These are phyloP conservation scores for Barbatosphaeria neglecta DNA, from an alignment of 495 filamentous ascomycete genomes.

Conservation along the genomic window DNA sequence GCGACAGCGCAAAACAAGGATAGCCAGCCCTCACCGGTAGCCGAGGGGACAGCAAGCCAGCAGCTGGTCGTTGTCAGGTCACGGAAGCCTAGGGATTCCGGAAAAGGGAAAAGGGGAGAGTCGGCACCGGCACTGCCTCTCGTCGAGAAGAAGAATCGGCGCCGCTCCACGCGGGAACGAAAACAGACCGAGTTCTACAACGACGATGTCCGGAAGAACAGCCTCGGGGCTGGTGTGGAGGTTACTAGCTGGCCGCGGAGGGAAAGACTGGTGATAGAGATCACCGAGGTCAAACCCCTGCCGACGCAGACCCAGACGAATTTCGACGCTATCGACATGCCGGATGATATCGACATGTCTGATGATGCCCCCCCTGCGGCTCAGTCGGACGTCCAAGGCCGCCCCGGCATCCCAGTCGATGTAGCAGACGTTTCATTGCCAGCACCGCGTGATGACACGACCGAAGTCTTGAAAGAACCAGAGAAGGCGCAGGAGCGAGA, in stretches of 20 bases:
- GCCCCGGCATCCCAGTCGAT: too few species aligned
- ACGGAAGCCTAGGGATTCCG: neutral
- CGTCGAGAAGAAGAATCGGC: neutral
- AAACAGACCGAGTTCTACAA: neutral
- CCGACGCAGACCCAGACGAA: slow-evolving; percentile 6
- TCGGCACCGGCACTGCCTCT: too few species aligned
- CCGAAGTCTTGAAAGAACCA: neutral
- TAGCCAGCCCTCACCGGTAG: neutral
- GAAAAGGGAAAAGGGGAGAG: neutral
- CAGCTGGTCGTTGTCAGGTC: neutral
- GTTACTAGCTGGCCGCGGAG: neutral
- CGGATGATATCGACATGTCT: too few species aligned
- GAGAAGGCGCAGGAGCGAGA: neutral
- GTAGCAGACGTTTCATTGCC: too few species aligned
- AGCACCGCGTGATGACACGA: neutral
- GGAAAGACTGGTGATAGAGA: slow-evolving; percentile 1
- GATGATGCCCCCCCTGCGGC: neutral
- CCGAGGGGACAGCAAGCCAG: neutral
- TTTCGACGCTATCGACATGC: neutral
- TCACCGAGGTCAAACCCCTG: slow-evolving; percentile 9
- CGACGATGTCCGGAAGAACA: neutral
- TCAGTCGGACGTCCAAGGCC: neutral
- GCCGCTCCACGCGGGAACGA: neutral
- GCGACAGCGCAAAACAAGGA: neutral
- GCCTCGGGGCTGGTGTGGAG: neutral